Evolutionary conservation across 768 basidiomycete species (phyloP), one percentile per base, ranked within the genome.

Genomic region (Sporobolomyces roseus): DNA sequence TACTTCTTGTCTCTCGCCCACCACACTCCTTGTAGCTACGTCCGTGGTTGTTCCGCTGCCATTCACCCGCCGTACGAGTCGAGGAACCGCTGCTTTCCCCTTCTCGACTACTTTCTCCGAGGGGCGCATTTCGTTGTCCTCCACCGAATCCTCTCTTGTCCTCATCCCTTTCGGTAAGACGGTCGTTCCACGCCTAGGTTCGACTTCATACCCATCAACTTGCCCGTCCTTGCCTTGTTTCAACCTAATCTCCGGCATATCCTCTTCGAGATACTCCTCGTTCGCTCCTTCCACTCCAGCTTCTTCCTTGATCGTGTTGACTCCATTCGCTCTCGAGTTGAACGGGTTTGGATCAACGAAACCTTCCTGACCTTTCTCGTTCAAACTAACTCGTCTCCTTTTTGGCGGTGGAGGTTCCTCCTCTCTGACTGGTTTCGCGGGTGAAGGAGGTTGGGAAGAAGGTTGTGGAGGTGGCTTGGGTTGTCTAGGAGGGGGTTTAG

Each of bases 221-320:
- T n/a, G 5, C 12, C 43, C 45, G 2, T 25, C n/a, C 33, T 21
- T 14, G 12, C 53, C 53, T 41, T 50, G 46, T 14, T 33, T 30
- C 50, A 64, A 4, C 14, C 43, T 19, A 30, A 72, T 72, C 32
- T 55, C 70, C 0, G 66, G 70, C 51, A 72, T 50, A 49, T 72
- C 49, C n/a, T 72, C 70, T 25, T 72, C 67, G 56, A 58, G 38
- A 19, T 58, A 58, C 35, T 59, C 55, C 3, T 52, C 60, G 10
- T 41, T 27, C 17, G 36, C 29, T 33, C 4, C 21, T 2, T 21
- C 45, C 27, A 16, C 3, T 23, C 32, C 35, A 13, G 12, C 45
- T 23, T 30, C 59, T 23, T n/a, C 33, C n/a, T n/a, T 35, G 35
- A 50, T 25, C 19, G 49, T 7, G 16, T 14, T 14, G 45, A 14